Percentiles rank a stretch among this genome's conserved stretches.
phyloP scores from a whole-genome alignment of 306 rosid species.

The Fragaria vesca region DNA sequence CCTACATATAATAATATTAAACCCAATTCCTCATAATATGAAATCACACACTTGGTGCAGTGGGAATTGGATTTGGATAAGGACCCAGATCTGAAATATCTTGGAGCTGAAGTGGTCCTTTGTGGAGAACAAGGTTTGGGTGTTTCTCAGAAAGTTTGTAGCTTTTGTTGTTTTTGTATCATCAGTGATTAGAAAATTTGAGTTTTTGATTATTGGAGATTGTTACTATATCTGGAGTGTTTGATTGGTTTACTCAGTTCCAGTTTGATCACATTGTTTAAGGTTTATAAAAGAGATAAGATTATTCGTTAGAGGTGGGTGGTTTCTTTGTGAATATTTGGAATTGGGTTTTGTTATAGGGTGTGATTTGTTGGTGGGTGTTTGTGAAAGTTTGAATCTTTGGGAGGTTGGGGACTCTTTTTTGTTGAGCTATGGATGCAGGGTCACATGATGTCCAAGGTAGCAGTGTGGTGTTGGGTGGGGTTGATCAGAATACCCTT shows the following conservation, averaged over 20 bases:
- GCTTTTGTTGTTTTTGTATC: neutral
- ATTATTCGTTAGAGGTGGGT: constrained; percentile 12
- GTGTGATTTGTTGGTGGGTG: constrained; percentile 25
- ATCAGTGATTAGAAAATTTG: constrained; percentile 14
- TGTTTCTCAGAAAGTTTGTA: neutral
- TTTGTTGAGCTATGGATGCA: constrained; percentile 46
- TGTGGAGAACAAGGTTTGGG: constrained; percentile 13
- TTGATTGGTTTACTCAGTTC: constrained; percentile 31
- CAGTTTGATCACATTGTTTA: constrained; percentile 37
- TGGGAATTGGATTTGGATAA: constrained; percentile 31
- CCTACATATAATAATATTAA: neutral
- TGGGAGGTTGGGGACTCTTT: constrained; percentile 20
- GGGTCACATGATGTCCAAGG: constrained; percentile 23
- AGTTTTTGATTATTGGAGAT: constrained; percentile 15
- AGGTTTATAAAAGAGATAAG: constrained; percentile 14
- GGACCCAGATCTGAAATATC: constrained; percentile 29
- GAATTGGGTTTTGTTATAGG: constrained; percentile 12
- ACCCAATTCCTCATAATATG: constrained; percentile 7
- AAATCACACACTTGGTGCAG: constrained; percentile 9
- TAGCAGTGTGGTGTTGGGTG: constrained; percentile 35
- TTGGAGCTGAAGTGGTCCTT: constrained; percentile 24
- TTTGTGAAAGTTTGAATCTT: constrained; percentile 24
- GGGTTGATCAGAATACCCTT: constrained; percentile 32
- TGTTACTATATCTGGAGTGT: constrained; percentile 23
- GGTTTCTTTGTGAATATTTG: neutral